Percentiles rank a stretch among this genome's conserved stretches.
Conservation (phyloP, 148 eudicot genomes). For the Camellia granthamiana region DNA sequence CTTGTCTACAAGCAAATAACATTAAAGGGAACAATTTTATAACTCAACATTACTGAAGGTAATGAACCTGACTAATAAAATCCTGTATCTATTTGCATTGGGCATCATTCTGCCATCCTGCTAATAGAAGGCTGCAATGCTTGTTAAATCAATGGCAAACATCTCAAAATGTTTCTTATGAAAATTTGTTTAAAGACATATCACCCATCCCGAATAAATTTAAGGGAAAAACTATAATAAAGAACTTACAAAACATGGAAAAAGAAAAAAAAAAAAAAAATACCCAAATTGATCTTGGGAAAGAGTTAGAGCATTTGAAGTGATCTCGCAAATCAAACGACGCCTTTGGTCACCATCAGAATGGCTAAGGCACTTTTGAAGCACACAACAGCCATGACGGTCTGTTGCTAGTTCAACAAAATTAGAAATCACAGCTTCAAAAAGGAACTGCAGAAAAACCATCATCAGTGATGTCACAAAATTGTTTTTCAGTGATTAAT, state of each 20-base stretch:
- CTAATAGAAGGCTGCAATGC: background rate
- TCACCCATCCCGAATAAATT: background rate
- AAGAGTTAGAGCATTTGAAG: constrained; percentile 27
- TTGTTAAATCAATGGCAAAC: background rate
- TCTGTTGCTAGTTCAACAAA: constrained; percentile 44
- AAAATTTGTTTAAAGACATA: background rate
- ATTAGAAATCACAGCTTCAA: constrained; percentile 34
- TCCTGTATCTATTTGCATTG: background rate
- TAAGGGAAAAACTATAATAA: background rate
- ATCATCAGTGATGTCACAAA: background rate
- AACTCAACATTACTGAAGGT: background rate
- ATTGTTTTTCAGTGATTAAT: background rate
- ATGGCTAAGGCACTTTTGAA: constrained; percentile 38
- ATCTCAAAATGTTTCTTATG: background rate
- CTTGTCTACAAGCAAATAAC: background rate
- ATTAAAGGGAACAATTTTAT: background rate
- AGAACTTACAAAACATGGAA: background rate
- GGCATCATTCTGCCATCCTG: constrained; percentile 10
- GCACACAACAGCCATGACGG: constrained; percentile 39
- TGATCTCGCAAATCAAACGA: constrained; percentile 27
- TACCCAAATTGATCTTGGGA: constrained; percentile 28
- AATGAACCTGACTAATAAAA: no score
- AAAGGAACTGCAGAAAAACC: constrained; percentile 31
- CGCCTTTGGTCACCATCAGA: constrained; percentile 29
- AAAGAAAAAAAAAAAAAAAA: background rate